Conservation (phyloP, 306 rosid genomes). For the Dryas octopetala region DNA sequence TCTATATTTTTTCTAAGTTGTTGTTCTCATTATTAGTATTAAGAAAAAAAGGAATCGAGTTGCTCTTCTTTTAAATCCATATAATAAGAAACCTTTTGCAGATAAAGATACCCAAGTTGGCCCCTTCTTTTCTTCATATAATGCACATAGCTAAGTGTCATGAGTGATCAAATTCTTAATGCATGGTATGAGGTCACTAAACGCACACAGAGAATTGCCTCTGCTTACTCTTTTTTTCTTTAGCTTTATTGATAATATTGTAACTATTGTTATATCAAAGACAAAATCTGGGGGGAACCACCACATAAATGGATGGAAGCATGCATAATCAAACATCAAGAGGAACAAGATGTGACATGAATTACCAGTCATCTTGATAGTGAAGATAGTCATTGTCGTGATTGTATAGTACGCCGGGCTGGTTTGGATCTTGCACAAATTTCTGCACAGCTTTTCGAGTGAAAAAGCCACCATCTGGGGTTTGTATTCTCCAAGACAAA, state of each 20-base stretch:
- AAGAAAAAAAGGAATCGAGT: no score
- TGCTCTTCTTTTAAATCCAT: no score
- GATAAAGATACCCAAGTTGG: not conserved
- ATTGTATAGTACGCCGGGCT: slow-evolving; percentile 85
- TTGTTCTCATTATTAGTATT: no score
- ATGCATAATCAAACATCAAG: not conserved
- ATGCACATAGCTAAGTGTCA: no score
- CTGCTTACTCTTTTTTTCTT: no score
- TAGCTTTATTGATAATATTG: no score
- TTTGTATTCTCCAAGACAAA: slow-evolving; percentile 78
- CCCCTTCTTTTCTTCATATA: no score
- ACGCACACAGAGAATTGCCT: no score
- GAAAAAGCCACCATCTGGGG: slow-evolving; percentile 88
- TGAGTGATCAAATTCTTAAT: no score
- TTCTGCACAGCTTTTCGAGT: slow-evolving; percentile 73
- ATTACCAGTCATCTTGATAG: slow-evolving; percentile 95
- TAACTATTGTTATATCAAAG: no score
- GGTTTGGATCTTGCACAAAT: slow-evolving; percentile 80
- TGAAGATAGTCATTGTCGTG: slow-evolving; percentile 94
- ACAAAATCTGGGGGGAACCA: not conserved
- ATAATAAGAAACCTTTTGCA: not conserved
- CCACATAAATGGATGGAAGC: not conserved
- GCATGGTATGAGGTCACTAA: no score
- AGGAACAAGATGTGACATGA: not conserved
- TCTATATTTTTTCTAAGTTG: no score